A percentile compares a stretch with the other conserved stretches of the same genome.
Evolutionary conservation across 1,284 basidiomycete species (phyloP).

Genomic region (Trichosporon asahii): DNA sequence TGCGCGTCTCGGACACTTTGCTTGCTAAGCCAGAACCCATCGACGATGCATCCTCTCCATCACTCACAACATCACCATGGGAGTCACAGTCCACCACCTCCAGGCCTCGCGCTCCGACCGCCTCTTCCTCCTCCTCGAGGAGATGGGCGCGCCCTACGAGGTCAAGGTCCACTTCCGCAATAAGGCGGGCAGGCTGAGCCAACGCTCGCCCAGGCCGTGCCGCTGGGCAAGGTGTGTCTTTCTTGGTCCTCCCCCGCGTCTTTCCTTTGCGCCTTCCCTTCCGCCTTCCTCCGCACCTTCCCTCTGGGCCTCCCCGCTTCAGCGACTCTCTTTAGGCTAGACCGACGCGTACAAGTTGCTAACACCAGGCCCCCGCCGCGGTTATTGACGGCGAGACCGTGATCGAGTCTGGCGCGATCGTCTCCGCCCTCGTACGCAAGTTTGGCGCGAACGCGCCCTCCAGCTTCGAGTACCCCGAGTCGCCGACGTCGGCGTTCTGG

Average conservation of each 20-base stretch:
- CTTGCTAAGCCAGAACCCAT: background rate
- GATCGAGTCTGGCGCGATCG: conserved; percentile 42
- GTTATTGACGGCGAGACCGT: conserved; percentile 32
- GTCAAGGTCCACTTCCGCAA: conserved; percentile 39
- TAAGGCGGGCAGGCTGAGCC: conserved; percentile 28
- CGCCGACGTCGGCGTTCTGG: conserved; percentile 36
- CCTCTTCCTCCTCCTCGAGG: conserved; percentile 31
- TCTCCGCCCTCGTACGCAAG: conserved; percentile 31
- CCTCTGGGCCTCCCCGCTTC: background rate
- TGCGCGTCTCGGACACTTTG: too few relatives aligned
- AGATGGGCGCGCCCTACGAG: conserved; percentile 37
- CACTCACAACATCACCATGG: background rate
- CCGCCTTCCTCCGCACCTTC: too few relatives aligned
- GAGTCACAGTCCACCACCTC: conserved; percentile 39
- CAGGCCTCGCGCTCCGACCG: conserved; percentile 38
- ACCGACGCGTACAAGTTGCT: too few relatives aligned
- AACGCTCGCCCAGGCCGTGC: conserved; percentile 28
- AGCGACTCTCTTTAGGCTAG: too few relatives aligned
- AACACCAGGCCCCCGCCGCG: conserved; percentile 32
- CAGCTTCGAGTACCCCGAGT: conserved; percentile 26
- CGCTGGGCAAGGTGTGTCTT: conserved; percentile 33
- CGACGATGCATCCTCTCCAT: background rate
- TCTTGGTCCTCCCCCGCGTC: background rate
- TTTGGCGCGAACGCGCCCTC: conserved; percentile 34
- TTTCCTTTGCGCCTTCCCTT: too few relatives aligned